phyloP scores from a whole-genome alignment of 352 stramenopile genomes.

The Pythium biforme region DNA sequence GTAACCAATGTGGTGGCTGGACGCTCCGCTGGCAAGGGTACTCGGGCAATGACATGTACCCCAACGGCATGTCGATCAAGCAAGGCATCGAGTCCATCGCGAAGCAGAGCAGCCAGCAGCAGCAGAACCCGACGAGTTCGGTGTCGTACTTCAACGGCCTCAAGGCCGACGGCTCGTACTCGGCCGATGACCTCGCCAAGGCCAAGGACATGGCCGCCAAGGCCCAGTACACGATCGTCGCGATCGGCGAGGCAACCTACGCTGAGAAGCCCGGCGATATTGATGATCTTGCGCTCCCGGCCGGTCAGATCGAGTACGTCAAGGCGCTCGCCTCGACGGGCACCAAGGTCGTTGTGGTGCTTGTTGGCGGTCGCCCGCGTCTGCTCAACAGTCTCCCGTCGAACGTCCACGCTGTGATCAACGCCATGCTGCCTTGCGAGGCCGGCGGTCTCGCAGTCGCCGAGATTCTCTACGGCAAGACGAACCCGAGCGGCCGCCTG shows the following conservation, averaged over 20 bases:
- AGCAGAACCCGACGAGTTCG: conserved; percentile 5
- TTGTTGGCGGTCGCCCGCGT: conserved; percentile 77
- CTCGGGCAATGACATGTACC: conserved; percentile 58
- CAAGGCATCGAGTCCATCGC: conserved; percentile 44
- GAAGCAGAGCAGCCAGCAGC: background rate
- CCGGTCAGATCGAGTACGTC: conserved; percentile 75
- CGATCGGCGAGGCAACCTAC: conserved; percentile 77
- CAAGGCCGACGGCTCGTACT: conserved; percentile 52
- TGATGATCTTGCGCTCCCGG: conserved; percentile 60
- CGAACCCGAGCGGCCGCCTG: conserved; percentile 80
- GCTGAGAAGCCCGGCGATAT: conserved; percentile 88
- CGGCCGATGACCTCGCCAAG: conserved; percentile 40
- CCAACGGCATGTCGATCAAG: conserved; percentile 62
- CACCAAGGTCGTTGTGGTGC: conserved; percentile 79
- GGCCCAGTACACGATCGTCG: conserved; percentile 68
- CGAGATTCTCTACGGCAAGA: conserved; percentile 75
- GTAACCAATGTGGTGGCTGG: conserved; percentile 79
- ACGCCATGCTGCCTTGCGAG: conserved; percentile 78
- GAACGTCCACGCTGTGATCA: conserved; percentile 66
- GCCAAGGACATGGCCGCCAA: conserved; percentile 49
- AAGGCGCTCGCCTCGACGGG: conserved; percentile 52
- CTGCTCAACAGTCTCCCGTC: conserved; percentile 60
- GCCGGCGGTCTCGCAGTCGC: conserved; percentile 77
- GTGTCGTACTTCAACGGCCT: conserved; percentile 56
- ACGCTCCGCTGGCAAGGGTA: conserved; percentile 78